phyloP scores from a whole-genome alignment of 768 basidiomycete genomes.

The Leccinum pellstonianum region DNA sequence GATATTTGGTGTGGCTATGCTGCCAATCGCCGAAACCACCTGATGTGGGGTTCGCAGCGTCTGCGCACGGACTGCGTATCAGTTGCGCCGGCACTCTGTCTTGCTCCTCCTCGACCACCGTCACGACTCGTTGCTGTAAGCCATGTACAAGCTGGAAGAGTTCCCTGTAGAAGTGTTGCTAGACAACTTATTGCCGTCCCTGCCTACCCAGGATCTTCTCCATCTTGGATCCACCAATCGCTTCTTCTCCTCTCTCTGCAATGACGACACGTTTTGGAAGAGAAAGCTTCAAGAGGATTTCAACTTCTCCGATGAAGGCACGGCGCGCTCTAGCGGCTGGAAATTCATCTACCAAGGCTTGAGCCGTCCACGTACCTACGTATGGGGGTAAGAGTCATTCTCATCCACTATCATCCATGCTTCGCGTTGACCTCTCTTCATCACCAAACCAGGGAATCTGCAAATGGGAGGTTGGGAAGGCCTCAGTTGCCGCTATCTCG shows the following conservation, averaged over 20 bases:
- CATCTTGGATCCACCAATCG: slow-evolving; percentile 61
- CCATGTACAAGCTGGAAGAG: slow-evolving; percentile 44
- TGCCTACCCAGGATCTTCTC: slow-evolving; percentile 56
- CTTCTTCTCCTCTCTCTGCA: slow-evolving; percentile 56
- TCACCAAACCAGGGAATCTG: slow-evolving; percentile 46
- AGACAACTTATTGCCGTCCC: slow-evolving; percentile 63
- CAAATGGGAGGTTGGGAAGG: slow-evolving; percentile 65
- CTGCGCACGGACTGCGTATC: slow-evolving; percentile 9
- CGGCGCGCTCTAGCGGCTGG: slow-evolving; percentile 77
- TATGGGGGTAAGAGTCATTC: slow-evolving; percentile 56
- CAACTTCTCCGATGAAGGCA: slow-evolving; percentile 71
- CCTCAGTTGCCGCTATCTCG: slow-evolving; percentile 28
- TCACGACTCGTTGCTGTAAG: slow-evolving; percentile 1
- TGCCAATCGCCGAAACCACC: slow-evolving; percentile 16
- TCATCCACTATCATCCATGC: not conserved
- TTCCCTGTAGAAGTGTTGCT: slow-evolving; percentile 77
- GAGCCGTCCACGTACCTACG: slow-evolving; percentile 48
- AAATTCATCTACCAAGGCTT: slow-evolving; percentile 76
- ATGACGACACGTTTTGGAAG: slow-evolving; percentile 82
- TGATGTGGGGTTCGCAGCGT: slow-evolving; percentile 6
- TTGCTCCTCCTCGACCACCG: not conserved
- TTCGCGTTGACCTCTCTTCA: slow-evolving; percentile 1
- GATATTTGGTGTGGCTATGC: slow-evolving; percentile 21
- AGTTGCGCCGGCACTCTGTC: not conserved
- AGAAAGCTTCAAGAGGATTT: slow-evolving; percentile 65